These are phyloP conservation scores for Primulina eburnea DNA, from an alignment of 257 asterid genomes.

Conservation along the genomic window DNA sequence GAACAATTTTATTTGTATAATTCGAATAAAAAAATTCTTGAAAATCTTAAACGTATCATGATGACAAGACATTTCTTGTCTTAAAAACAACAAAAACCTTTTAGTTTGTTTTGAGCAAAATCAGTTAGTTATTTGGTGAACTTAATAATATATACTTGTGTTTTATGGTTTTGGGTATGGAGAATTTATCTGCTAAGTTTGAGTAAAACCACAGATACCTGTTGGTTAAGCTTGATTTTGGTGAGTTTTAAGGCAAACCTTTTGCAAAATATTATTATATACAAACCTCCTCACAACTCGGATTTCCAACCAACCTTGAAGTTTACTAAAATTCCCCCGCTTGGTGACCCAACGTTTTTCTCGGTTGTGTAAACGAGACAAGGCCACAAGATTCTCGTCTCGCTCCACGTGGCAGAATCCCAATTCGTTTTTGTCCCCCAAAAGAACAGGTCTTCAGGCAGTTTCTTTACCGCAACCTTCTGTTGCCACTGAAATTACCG, in stretches of 20 bases:
- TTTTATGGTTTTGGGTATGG: constrained; percentile 6
- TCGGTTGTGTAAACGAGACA: constrained; percentile 45
- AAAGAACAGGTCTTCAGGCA: constrained; percentile 80
- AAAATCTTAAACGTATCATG: too few species aligned
- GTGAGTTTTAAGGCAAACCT: constrained; percentile 34
- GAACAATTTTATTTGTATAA: too few species aligned
- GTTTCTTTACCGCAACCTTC: constrained; percentile 47
- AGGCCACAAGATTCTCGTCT: constrained; percentile 50
- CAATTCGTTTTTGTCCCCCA: constrained; percentile 32
- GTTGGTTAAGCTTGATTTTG: constrained; percentile 43
- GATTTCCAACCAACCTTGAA: constrained; percentile 28
- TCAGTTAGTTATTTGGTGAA: too few species aligned
- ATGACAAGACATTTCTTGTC: too few species aligned
- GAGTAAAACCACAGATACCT: constrained; percentile 44
- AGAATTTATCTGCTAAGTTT: constrained; percentile 45
- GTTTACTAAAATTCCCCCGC: constrained; percentile 41
- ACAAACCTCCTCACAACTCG: constrained; percentile 20
- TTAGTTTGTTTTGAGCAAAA: too few species aligned
- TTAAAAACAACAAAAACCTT: too few species aligned
- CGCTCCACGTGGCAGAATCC: constrained; percentile 68
- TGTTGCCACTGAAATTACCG: constrained; percentile 57
- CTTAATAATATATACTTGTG: not conserved
- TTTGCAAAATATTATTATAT: constrained; percentile 20
- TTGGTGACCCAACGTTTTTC: constrained; percentile 80
- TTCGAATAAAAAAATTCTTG: too few species aligned